Base-by-base conservation (phyloP, 306 rosid genomes). In the Ochetophila trinervis region DNA sequence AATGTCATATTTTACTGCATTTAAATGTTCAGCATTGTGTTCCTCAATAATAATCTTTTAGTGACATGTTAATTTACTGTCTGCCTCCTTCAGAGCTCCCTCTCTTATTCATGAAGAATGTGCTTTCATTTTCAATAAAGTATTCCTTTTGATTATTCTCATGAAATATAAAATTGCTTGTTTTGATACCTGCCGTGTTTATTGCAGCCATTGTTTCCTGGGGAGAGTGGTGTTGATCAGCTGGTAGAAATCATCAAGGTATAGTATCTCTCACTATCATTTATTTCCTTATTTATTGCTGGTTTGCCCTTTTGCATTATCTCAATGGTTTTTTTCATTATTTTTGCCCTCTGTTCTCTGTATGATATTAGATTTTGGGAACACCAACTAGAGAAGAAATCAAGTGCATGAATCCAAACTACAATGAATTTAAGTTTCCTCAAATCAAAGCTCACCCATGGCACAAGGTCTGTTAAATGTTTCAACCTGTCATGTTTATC, bases 151-250 rank as follows among this genome's bases (percentile, higher is more conserved):
- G 32, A 27, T 27, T 27, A 4, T 27, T 27, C 32, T 27, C 32
- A 1, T 27, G 2, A 27, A 27, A 27, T 27, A 27, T 27, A 27
- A 4, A 27, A 53, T 15, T 57, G 40, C 67, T 57, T 48, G 63
- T 57, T 75, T 49, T 69, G 63, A 73, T 79, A 34, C 57, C 42
- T 40, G 36, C 70, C 78, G 44, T 68, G 55, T 68, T 76, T 65
- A 5, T 73, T 86, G 81, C 91, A 92, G 98, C 98, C 98, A 11
- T 57, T 92, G 82, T 92, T 92, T 87, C 98, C 98, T 7, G 98
- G 98, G 37, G 98, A 89, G 66, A 92, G 95, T 70, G 96, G 96
- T 18, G 95, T 92, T 70, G 98, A 92, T 89, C 98, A 92, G 75
- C 79, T 92, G 79, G 98, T 92, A 19, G 96, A 92, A 83, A 92